Evolutionary conservation across 495 filamentous ascomycete genomes (phyloP), one percentile per base, ranked within the genome.

Genomic region (Chaetomium fimeti): DNA sequence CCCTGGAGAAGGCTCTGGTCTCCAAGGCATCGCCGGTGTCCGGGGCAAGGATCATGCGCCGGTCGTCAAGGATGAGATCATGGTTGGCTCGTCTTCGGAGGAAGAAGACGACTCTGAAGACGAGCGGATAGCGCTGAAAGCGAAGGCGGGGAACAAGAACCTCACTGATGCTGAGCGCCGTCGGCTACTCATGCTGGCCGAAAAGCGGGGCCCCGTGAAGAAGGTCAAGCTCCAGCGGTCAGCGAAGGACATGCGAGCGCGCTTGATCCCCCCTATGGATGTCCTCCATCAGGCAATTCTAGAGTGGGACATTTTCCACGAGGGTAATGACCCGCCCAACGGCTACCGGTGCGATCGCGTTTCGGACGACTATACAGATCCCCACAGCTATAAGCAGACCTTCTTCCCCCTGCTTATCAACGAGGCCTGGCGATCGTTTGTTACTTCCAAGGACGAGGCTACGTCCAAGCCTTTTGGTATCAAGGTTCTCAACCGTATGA

Each of bases 401-500:
- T 98, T 98, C 79, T 86, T 92, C 62, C 95, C 94, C 13, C 80
- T 98, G 43, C 83, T 98, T 38, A 86, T 95, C 53, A 87, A 96
- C 54, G 94, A 98, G 75, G 93, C 92, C 55, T 98, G 94, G 94
- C 90, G 96, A 73, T 88, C 91, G 1, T 94, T 98, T 69, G 86
- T 96, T 38, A 91, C 91, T 53, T 85, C 89, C 3, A 91, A 91
- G 70, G 92, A 98, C 69, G 95, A 98, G 75, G 84, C 85, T 16
- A 87, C 79, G 27, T 88, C 87, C 70, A 91, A 87, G 62, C 81
- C 88, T 0, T 90, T 94, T 65, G 91, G 92, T 57, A 84, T 97
- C 70, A 95, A 91, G 61, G 78, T 98, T 13, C 83, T 89, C 52
- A 93, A 88, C 67, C 89, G 93, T 48, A 85, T 94, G 72, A 91